phyloP scores from a whole-genome alignment of 495 filamentous ascomycete species.

The Aspergillus haitiensis region DNA sequence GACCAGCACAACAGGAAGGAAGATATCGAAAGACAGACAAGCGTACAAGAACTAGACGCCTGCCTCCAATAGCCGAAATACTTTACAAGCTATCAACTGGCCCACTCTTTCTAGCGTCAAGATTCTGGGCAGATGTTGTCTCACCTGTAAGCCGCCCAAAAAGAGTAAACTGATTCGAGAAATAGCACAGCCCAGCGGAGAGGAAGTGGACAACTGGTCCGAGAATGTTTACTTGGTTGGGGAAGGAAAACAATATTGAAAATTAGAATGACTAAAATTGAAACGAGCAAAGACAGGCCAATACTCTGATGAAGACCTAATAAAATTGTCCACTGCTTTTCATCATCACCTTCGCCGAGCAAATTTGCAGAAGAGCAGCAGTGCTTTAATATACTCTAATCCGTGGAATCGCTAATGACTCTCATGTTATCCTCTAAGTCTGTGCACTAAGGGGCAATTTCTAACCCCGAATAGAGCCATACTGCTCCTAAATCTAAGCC shows the following conservation, averaged over 20 bases:
- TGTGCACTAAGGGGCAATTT: slow-evolving; percentile 8
- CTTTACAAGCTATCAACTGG: too few species aligned
- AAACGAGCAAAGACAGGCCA: background rate
- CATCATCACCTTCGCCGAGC: background rate
- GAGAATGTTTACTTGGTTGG: slow-evolving; percentile 14
- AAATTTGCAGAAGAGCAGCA: background rate
- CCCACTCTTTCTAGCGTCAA: too few species aligned
- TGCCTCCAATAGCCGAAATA: too few species aligned
- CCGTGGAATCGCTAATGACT: slow-evolving; percentile 9
- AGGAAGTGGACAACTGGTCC: slow-evolving; percentile 1
- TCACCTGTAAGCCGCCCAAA: slow-evolving; percentile 6
- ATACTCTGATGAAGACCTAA: background rate
- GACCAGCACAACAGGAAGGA: background rate
- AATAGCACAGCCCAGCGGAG: slow-evolving; percentile 2
- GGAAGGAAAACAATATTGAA: slow-evolving; percentile 3
- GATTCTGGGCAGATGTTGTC: too few species aligned
- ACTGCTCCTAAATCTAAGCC: slow-evolving; percentile 16
- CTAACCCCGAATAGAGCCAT: slow-evolving; percentile 18
- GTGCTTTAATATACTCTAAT: slow-evolving; percentile 19
- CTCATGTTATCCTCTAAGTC: slow-evolving; percentile 12
- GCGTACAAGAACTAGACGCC: background rate
- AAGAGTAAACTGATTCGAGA: slow-evolving; percentile 11
- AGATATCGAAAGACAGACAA: background rate
- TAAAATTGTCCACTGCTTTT: background rate
- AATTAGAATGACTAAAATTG: background rate